Conservation (phyloP, 495 filamentous ascomycete species). For the Penicillium coffeae region DNA sequence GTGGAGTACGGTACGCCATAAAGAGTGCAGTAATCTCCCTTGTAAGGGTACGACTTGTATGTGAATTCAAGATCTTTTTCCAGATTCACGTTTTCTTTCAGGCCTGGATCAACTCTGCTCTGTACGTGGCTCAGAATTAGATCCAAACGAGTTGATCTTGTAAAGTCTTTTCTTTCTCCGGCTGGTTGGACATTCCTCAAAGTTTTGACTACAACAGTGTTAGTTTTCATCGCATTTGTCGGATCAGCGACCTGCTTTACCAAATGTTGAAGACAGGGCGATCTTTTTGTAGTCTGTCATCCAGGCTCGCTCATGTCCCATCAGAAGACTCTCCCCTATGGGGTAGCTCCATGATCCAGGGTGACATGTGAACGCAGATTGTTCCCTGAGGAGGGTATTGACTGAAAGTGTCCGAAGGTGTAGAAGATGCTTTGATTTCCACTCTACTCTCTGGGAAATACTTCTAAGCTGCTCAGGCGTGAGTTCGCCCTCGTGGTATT, state of each 20-base stretch:
- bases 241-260: background rate
- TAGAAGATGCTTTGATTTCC: background rate
- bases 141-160: background rate
- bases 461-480: background rate
- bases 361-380: background rate
- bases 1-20: constrained; percentile 5
- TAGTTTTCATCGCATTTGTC: too few relatives aligned
- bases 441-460: background rate
- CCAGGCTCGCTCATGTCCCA: background rate
- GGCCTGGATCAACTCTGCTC: background rate
- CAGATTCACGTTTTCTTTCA: background rate
- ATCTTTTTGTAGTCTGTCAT: background rate
- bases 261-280: background rate
- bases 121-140: background rate
- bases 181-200: background rate
- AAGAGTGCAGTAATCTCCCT: background rate
- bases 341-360: background rate
- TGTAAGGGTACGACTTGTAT: background rate
- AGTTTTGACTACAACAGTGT: background rate
- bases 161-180: background rate
- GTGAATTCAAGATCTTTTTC: background rate
- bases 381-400: background rate
- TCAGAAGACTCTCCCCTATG: background rate
- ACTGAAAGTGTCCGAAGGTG: background rate
- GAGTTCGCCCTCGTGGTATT: background rate